Evolutionary conservation across 2,329 filamentous ascomycete genomes (phyloP).

Genomic region (Beauveria bassiana): DNA sequence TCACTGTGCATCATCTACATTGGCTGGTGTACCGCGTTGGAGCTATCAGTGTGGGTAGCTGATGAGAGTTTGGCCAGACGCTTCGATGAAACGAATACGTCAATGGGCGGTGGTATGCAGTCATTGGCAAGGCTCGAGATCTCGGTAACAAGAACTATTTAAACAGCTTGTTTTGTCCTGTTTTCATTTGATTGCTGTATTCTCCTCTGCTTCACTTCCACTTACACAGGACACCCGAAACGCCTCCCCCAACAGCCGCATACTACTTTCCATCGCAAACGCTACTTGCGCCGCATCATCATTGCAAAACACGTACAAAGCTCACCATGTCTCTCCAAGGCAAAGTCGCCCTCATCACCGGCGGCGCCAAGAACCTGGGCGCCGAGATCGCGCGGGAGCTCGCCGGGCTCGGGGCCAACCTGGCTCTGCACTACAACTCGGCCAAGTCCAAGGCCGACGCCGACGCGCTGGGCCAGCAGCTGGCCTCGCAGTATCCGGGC

Average conservation of each 20-base stretch:
- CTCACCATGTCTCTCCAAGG: constrained; percentile 27
- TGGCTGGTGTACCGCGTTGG: background rate
- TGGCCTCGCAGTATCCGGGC: constrained; percentile 25
- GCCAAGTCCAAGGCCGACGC: constrained; percentile 29
- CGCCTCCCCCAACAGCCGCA: background rate
- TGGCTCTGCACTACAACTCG: constrained; percentile 51
- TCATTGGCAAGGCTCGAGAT: background rate
- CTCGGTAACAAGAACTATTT: background rate
- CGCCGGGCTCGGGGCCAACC: constrained; percentile 45
- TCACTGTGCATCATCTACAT: too few relatives aligned
- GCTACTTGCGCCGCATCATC: too few relatives aligned
- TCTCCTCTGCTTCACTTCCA: background rate
- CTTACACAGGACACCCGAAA: background rate
- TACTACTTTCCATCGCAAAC: background rate
- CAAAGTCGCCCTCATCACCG: constrained; percentile 44
- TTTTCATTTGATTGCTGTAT: background rate
- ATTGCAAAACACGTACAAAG: too few relatives aligned
- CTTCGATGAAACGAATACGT: background rate
- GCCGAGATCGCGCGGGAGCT: constrained; percentile 50
- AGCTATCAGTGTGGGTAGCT: background rate
- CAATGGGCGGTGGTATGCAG: background rate
- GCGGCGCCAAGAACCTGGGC: constrained; percentile 52
- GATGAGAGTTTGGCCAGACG: background rate
- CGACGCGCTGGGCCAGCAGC: constrained; percentile 25
- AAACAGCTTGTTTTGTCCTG: background rate